Conservation (phyloP, 352 stramenopile species). For the Plasmopara muralis region DNA sequence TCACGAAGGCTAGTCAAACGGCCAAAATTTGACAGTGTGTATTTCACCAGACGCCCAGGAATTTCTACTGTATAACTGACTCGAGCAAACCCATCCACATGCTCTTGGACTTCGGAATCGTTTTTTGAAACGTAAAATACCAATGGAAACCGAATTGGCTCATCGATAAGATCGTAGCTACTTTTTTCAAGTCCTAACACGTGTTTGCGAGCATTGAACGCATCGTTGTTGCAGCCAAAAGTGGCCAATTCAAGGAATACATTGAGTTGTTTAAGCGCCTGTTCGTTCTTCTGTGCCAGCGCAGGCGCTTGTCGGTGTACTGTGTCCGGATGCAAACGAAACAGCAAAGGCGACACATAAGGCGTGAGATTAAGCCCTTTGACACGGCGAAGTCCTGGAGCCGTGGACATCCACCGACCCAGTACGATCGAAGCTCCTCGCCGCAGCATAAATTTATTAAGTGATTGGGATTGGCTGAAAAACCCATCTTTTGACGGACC, state of each 20-base stretch:
- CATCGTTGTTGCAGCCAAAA: conserved; percentile 66
- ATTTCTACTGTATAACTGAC: conserved; percentile 49
- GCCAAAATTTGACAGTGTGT: conserved; percentile 41
- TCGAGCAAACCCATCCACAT: conserved; percentile 17
- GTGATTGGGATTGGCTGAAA: conserved; percentile 17
- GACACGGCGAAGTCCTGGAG: background rate
- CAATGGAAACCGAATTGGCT: conserved; percentile 44
- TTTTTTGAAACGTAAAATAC: conserved; percentile 41
- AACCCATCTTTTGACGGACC: background rate
- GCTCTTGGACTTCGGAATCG: conserved; percentile 9
- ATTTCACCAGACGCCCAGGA: conserved; percentile 39
- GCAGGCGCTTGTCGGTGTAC: conserved; percentile 39
- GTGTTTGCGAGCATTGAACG: conserved; percentile 44
- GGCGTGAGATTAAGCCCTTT: conserved; percentile 53
- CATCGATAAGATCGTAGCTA: conserved; percentile 7
- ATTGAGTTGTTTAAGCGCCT: conserved; percentile 76
- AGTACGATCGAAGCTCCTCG: conserved; percentile 4
- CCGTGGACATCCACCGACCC: conserved; percentile 15
- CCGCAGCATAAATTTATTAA: conserved; percentile 9
- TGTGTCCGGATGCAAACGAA: conserved; percentile 64
- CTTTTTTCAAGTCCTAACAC: conserved; percentile 29
- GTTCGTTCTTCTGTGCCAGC: conserved; percentile 52
- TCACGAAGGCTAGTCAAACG: conserved; percentile 12
- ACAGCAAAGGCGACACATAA: conserved; percentile 57
- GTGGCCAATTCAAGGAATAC: conserved; percentile 60